phyloP scores from a whole-genome alignment of 768 basidiomycete species.

The Gloeopeniophorella convolvens region DNA sequence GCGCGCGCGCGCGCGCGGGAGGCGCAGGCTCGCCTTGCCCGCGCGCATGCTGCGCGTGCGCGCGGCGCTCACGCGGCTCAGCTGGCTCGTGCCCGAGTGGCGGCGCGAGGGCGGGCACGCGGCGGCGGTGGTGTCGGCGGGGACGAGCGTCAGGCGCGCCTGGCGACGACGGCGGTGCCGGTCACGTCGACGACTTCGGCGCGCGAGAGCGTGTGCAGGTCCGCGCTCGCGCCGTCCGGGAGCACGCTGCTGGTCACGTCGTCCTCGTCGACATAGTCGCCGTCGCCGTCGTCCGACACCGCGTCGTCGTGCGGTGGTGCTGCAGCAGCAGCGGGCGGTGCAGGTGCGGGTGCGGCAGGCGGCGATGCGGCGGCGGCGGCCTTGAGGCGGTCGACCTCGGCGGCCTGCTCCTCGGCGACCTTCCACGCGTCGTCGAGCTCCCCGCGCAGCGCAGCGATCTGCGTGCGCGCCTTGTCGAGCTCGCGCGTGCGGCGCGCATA shows the following conservation, averaged over 20 bases:
- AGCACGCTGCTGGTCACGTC: slow-evolving; percentile 7
- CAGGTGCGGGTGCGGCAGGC: slow-evolving; percentile 14
- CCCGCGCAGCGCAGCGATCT: slow-evolving; percentile 51
- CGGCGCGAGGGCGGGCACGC: slow-evolving; percentile 1
- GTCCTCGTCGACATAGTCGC: slow-evolving; percentile 21
- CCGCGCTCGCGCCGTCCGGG: slow-evolving; percentile 4
- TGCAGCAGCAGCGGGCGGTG: slow-evolving; percentile 19
- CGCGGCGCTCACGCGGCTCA: slow-evolving; percentile 53
- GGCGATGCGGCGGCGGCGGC: slow-evolving; percentile 23
- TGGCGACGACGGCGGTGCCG: slow-evolving; percentile 15
- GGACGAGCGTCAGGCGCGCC: slow-evolving; percentile 14
- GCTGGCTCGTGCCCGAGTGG: slow-evolving; percentile 25
- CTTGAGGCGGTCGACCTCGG: slow-evolving; percentile 63
- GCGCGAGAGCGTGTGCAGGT: slow-evolving; percentile 14
- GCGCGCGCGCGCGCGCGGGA: slow-evolving; percentile 30
- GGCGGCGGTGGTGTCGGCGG: neutral
- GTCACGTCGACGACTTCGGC: slow-evolving; percentile 18
- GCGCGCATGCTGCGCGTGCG: slow-evolving; percentile 55
- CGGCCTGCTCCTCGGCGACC: slow-evolving; percentile 65
- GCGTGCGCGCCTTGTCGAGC: slow-evolving; percentile 39
- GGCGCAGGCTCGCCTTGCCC: slow-evolving; percentile 61
- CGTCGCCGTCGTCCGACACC: slow-evolving; percentile 12
- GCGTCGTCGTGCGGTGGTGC: too few species aligned
- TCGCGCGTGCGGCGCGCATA: slow-evolving; percentile 62
- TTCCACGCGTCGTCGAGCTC: slow-evolving; percentile 79